Percentiles rank a stretch among this genome's conserved stretches.
Evolutionary conservation across 2,329 filamentous ascomycete genomes (phyloP).

Genomic region (Colletotrichum musicola): DNA sequence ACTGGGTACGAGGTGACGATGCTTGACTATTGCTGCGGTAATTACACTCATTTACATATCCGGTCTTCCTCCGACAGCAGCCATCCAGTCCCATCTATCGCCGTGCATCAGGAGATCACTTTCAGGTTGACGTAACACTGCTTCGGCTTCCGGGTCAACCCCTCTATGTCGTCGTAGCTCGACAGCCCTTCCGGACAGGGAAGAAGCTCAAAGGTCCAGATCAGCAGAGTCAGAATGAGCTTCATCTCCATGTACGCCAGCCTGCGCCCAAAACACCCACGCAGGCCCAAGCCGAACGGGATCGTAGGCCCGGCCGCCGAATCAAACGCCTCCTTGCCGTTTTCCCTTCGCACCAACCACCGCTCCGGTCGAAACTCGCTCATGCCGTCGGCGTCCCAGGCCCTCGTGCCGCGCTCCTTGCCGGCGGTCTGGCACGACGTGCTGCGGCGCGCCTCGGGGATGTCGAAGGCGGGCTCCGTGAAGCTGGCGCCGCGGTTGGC

Average conservation of each 20-base stretch:
- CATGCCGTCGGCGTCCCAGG: constrained; percentile 2
- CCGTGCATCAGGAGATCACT: not conserved
- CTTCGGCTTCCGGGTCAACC: constrained; percentile 7
- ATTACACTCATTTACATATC: too few species aligned
- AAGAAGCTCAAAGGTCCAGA: constrained; percentile 46
- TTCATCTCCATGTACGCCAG: constrained; percentile 45
- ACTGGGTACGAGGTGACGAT: too few species aligned
- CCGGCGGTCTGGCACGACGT: constrained; percentile 41
- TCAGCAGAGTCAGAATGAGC: constrained; percentile 41
- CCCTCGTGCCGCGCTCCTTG: constrained; percentile 4
- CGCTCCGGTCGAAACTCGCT: constrained; percentile 14
- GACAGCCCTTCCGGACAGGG: constrained; percentile 1
- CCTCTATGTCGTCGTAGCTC: not conserved
- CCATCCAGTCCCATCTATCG: not conserved
- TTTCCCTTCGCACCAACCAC: constrained; percentile 8
- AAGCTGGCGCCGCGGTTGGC: constrained; percentile 45
- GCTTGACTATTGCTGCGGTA: too few species aligned
- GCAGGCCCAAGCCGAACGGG: constrained; percentile 17
- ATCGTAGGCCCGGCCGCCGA: constrained; percentile 1
- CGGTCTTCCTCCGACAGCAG: too few species aligned
- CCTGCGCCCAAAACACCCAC: constrained; percentile 36
- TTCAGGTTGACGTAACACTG: constrained; percentile 5
- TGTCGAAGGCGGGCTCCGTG: constrained; percentile 42
- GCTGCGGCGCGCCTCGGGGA: constrained; percentile 46
- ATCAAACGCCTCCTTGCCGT: not conserved